Base-by-base conservation (phyloP, 495 filamentous ascomycete genomes). In the Lentithecium fluviatile region DNA sequence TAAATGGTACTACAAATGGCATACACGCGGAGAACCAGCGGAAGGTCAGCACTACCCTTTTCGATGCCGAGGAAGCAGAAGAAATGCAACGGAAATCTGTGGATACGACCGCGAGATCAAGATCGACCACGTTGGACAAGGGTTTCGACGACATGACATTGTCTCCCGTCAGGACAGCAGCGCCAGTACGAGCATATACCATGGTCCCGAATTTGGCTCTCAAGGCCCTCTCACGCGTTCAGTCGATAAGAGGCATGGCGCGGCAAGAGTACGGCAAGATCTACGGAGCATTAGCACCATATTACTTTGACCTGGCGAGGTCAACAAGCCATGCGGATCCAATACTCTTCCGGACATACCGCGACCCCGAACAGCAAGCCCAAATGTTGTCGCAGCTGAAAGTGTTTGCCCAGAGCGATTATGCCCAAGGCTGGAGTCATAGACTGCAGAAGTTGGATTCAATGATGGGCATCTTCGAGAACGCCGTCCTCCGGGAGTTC, bases 181-280 rank as follows among this genome's bases (percentile, higher is more conserved):
- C 47, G 1, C 45, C 56, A 2, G 38, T 34, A 17, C 55, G 29
- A 29, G 11, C 51, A 24, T 36, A 52, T 26, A 24, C 53, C 24
- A 55, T 58, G 62, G 85, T 89, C 63, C 79, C 83, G 1, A 75
- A 81, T 13, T 80, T 80, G 0, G 72, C 88, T 21, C 70, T 98
- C 53, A 78, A 77, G 26, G 80, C 89, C 4, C 72, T 99, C 56
- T 79, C 82, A 53, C 81, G 78, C 36, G 84, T 84, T 5, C 84
- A 79, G 60, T 96, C 91, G n/a, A 80, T 94, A 40, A 80, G 95
- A 13, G 94, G 95, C 12, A 80, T 87, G 70, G 94, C 94, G 19
- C 80, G 91, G 52, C 85, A 91, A 67, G 91, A 97, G 73, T 97
- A 91, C 72, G 94, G 87, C 21, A 92, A 86, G 71, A 82, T 97